These are phyloP conservation scores for Tubosaeta brunneosetosa DNA, from an alignment of 768 basidiomycete genomes.

Conservation along the genomic window DNA sequence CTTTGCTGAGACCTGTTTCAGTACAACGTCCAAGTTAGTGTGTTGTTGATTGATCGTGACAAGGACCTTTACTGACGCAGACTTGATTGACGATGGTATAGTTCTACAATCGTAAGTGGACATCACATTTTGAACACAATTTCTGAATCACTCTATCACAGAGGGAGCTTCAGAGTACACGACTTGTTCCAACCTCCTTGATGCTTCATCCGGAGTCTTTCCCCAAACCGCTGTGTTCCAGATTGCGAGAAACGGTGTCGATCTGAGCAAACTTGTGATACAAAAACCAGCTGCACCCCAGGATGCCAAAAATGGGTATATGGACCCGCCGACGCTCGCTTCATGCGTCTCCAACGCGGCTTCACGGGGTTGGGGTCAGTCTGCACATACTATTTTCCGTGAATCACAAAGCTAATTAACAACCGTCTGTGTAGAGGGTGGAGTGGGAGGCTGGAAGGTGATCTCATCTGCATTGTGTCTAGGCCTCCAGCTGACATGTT, in stretches of 20 bases:
- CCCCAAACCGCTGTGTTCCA: constrained; percentile 46
- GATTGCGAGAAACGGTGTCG: constrained; percentile 50
- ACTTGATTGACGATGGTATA: not conserved
- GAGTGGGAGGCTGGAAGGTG: constrained; percentile 40
- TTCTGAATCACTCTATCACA: constrained; percentile 5
- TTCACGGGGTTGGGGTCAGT: constrained; percentile 62
- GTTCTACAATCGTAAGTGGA: constrained; percentile 27
- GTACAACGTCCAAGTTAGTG: constrained; percentile 37
- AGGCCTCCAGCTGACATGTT: not conserved
- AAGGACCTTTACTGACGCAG: not conserved
- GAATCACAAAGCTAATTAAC: not conserved
- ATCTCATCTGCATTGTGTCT: not conserved
- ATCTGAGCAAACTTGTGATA: constrained; percentile 63
- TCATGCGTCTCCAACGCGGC: constrained; percentile 60
- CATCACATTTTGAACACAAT: not conserved
- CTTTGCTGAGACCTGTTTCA: not conserved
- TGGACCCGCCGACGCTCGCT: constrained; percentile 52
- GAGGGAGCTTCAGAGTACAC: constrained; percentile 38
- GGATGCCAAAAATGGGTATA: constrained; percentile 55
- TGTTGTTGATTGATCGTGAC: not conserved
- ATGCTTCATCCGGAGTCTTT: constrained; percentile 35
- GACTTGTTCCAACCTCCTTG: constrained; percentile 36
- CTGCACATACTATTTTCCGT: not conserved
- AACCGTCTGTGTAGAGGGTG: constrained; percentile 24
- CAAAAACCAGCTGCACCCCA: constrained; percentile 58